phyloP scores from a whole-genome alignment of 2,329 filamentous ascomycete species.

The Parastagonospora avenae region DNA sequence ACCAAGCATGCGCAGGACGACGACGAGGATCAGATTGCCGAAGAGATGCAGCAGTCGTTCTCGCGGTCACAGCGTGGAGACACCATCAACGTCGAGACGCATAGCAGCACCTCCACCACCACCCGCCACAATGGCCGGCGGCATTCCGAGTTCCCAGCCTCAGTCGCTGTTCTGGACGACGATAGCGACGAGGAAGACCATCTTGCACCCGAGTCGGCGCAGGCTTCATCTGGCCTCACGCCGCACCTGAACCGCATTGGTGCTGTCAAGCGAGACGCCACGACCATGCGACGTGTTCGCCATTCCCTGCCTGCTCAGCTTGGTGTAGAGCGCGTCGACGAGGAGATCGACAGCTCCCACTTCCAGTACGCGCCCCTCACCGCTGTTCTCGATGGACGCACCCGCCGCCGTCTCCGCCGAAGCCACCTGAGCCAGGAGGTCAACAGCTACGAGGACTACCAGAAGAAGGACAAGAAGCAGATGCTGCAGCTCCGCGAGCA shows the following conservation, averaged over 20 bases:
- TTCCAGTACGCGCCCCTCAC: constrained; percentile 44
- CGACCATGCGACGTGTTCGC: constrained; percentile 34
- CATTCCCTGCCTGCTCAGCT: constrained; percentile 46
- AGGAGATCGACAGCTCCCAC: constrained; percentile 23
- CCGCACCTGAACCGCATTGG: constrained; percentile 40
- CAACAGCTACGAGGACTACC: constrained; percentile 45
- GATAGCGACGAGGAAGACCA: constrained; percentile 15
- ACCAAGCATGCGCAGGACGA: constrained; percentile 37
- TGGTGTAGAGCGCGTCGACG: constrained; percentile 30
- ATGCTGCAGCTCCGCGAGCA: constrained; percentile 45
- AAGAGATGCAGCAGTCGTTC: constrained; percentile 39
- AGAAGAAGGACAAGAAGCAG: constrained; percentile 45
- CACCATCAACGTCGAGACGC: constrained; percentile 17
- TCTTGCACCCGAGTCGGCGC: constrained; percentile 14
- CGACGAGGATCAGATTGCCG: constrained; percentile 38
- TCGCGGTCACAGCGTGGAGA: constrained; percentile 30
- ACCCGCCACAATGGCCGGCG: constrained; percentile 34
- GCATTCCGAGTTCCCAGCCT: constrained; percentile 38
- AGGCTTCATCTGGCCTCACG: constrained; percentile 36
- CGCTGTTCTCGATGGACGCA: constrained; percentile 39
- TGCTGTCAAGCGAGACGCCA: constrained; percentile 29
- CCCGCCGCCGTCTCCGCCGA: constrained; percentile 47
- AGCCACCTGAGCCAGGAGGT: constrained; percentile 50
- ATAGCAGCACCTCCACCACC: constrained; percentile 15
- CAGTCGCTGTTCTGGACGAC: constrained; percentile 23